Base-by-base conservation (phyloP, 177 flowering plant genomes). In the Vitis hybrid region DNA sequence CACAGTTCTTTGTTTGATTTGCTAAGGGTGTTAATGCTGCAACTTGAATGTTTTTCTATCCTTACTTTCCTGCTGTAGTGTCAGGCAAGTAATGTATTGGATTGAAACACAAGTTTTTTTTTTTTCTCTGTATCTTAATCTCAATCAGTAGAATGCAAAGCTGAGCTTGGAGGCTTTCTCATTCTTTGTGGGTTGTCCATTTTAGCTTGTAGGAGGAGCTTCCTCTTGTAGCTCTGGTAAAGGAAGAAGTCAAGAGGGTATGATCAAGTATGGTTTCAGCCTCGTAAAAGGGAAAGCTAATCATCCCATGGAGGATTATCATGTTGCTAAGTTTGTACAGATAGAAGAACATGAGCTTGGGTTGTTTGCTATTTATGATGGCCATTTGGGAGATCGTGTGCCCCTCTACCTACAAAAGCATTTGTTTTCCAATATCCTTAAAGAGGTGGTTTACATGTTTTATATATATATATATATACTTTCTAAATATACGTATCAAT, bases 291-390 rank as follows among this genome's bases (percentile, higher is more conserved):
- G 90, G 67, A 84, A 78, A 78, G 89, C 90, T n/a, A 79, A 81
- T 67, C 91, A 87, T 69, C 85, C 89, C 2, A 87, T 87, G 91
- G 91, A 87, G 76, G 91, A 87, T 77, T 85, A 82, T 73, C 90
- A 84, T 72, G 89, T 87, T 33, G 89, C 90, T 10, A 87, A 84
- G 76, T 87, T 85, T 71, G 66, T 78, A 52, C 75, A 75, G 49
- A 39, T 68, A n/a, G 64, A 82, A 57, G 85, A 67, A 13, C 84
- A 80, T 69, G 88, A 87, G 65, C 71, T 87, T 29, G 91, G 91
- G 50, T 72, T 87, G 45, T 87, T 87, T 75, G 91, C 91, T 13
- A 86, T 87, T 10, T 87, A 71, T 72, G 91, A 87, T 65, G 91
- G 91, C 19, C 91, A 87, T 76, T 69, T 80, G 76, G 89, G 91